Conservation (phyloP, 768 basidiomycete species). For the Tylopilus sp. region DNA sequence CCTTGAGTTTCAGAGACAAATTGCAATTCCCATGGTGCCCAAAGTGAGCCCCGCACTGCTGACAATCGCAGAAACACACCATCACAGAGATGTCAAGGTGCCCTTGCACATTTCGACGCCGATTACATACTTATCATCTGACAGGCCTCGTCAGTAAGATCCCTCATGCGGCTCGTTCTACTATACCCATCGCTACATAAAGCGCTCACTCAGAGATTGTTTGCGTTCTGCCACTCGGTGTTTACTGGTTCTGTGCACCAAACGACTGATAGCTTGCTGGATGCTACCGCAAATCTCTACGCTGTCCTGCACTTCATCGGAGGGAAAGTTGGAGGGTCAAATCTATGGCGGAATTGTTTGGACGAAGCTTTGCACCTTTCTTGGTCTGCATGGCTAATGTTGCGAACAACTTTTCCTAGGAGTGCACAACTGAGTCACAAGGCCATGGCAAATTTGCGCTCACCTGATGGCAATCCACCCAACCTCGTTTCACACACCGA, state of each 20-base stretch:
- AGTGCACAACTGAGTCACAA: slow-evolving; percentile 30
- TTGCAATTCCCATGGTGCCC: slow-evolving; percentile 64
- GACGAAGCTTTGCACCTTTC: slow-evolving; percentile 66
- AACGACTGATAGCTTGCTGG: slow-evolving; percentile 37
- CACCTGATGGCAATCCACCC: slow-evolving; percentile 9
- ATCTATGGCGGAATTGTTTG: slow-evolving; percentile 70
- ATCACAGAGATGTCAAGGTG: slow-evolving; percentile 55
- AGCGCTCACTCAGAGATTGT: slow-evolving; percentile 49
- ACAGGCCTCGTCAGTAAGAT: slow-evolving; percentile 45
- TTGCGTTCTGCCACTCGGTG: slow-evolving; percentile 49
- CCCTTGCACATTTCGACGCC: not conserved
- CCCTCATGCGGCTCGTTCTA: slow-evolving; percentile 54
- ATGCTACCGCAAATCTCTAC: slow-evolving; percentile 56
- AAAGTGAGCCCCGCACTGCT: slow-evolving; percentile 66
- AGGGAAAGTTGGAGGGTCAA: slow-evolving; percentile 73
- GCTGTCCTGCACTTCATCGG: slow-evolving; percentile 65
- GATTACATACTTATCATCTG: slow-evolving; percentile 4
- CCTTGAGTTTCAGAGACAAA: slow-evolving; percentile 81
- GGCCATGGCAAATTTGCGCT: slow-evolving; percentile 1
- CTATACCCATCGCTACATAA: slow-evolving; percentile 68
- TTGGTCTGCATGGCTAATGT: slow-evolving; percentile 54
- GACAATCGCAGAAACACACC: slow-evolving; percentile 48
- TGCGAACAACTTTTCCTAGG: slow-evolving; percentile 58
- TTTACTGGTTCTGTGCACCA: slow-evolving; percentile 52
- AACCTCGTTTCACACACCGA: slow-evolving; percentile 12